Evolutionary conservation across 202 grass and related monocot species (phyloP).

Genomic region (Eragrostis tef): DNA sequence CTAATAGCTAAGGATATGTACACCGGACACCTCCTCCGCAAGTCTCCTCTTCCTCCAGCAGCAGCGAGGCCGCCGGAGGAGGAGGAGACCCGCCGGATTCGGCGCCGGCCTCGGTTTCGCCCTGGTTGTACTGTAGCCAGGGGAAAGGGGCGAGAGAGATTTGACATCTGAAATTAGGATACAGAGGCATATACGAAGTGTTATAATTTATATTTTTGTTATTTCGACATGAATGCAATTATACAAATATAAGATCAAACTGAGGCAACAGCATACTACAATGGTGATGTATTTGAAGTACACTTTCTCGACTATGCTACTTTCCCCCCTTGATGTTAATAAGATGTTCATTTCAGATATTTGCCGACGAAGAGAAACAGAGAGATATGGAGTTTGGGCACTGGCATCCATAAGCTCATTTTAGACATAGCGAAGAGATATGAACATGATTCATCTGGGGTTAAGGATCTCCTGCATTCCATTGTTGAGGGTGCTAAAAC

Average conservation of each 20-base stretch:
- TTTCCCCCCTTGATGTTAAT: not conserved
- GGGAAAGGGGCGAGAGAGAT: no score
- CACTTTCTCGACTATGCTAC: not conserved
- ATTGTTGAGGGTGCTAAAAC: conserved; percentile 57
- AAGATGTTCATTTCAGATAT: conserved; percentile 40
- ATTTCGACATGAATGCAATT: not conserved
- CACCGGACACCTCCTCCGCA: no score
- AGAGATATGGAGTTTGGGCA: conserved; percentile 54
- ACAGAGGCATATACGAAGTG: no score
- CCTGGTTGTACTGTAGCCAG: no score
- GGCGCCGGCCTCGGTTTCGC: no score
- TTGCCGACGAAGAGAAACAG: conserved; percentile 65
- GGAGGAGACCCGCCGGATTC: no score
- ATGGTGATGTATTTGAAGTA: no score
- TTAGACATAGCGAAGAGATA: conserved; percentile 49
- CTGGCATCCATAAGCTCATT: conserved; percentile 46
- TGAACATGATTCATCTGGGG: not conserved
- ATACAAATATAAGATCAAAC: not conserved
- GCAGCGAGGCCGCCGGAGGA: no score
- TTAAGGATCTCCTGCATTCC: conserved; percentile 58
- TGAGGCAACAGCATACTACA: not conserved
- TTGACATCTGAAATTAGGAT: no score
- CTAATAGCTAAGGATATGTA: no score
- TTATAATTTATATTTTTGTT: not conserved
- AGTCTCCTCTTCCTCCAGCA: no score